phyloP scores from a whole-genome alignment of 2,329 filamentous ascomycete genomes.

The Cladophialophora yegresii region DNA sequence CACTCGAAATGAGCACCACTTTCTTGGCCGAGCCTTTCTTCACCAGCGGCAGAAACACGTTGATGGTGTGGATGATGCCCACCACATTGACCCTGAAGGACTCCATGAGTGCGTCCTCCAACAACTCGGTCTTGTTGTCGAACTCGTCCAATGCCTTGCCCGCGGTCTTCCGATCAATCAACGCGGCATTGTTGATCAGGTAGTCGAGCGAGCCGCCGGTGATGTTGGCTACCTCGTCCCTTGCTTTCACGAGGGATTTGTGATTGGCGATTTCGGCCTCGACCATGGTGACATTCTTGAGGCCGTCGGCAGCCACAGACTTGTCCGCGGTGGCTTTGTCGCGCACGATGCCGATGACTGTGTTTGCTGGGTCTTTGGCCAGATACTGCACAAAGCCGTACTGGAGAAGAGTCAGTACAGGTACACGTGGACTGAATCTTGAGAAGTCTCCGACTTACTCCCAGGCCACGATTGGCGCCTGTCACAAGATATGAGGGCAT shows the following conservation, averaged over 20 bases:
- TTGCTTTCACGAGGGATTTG: conserved; percentile 43
- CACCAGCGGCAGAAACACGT: conserved; percentile 57
- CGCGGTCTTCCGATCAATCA: conserved; percentile 39
- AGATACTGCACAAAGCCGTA: conserved; percentile 55
- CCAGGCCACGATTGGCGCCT: conserved; percentile 37
- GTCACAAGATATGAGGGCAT: conserved; percentile 38
- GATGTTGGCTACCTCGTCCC: conserved; percentile 32
- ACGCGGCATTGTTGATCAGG: conserved; percentile 56
- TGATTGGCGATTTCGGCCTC: conserved; percentile 50
- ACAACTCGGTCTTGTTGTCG: conserved; percentile 39
- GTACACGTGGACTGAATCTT: background rate
- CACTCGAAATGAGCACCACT: conserved; percentile 55
- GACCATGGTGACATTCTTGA: conserved; percentile 52
- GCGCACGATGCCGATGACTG: conserved; percentile 53
- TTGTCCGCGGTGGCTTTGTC: conserved; percentile 50
- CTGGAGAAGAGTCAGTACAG: background rate
- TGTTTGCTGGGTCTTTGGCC: conserved; percentile 49
- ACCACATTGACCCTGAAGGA: conserved; percentile 54
- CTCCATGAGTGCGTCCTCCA: conserved; percentile 43
- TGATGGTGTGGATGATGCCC: conserved; percentile 57
- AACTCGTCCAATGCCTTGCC: conserved; percentile 43
- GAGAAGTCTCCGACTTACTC: conserved; percentile 12
- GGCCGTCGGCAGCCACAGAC: conserved; percentile 47
- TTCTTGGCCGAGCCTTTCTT: conserved; percentile 57
- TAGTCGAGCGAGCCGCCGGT: conserved; percentile 49